phyloP scores from a whole-genome alignment of 179 eudicot genomes.

The Corrigiola litoralis region DNA sequence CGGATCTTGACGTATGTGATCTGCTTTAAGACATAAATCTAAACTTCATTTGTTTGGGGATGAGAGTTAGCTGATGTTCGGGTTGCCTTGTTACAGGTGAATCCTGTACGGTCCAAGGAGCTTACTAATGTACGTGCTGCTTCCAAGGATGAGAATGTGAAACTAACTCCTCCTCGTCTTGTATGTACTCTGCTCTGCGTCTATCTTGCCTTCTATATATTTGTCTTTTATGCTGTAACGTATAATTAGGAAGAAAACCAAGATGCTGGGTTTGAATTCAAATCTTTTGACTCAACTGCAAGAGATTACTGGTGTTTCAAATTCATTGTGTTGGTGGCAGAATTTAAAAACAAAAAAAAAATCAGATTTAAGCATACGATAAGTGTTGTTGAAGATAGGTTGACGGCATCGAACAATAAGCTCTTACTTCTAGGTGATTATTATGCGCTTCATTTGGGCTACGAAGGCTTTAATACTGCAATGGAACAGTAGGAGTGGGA shows the following conservation, averaged over 20 bases:
- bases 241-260: not conserved
- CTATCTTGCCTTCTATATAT: not conserved
- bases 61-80: slow-evolving; percentile 5
- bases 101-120: slow-evolving; percentile 81
- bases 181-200: slow-evolving; percentile 41
- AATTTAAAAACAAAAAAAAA: too few relatives aligned
- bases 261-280: not conserved
- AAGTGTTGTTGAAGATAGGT: too few relatives aligned
- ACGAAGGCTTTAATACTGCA: not conserved
- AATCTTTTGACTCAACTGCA: too few relatives aligned
- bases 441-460: not conserved
- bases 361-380: too few relatives aligned
- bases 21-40: not conserved
- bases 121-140: slow-evolving; percentile 78
- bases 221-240: not conserved
- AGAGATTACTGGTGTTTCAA: too few relatives aligned
- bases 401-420: too few relatives aligned
- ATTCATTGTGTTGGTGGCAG: too few relatives aligned
- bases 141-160: slow-evolving; percentile 82
- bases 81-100: slow-evolving; percentile 45
- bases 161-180: slow-evolving; percentile 83
- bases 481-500: too few relatives aligned
- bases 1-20: slow-evolving; percentile 89
- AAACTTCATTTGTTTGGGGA: not conserved
- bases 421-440: not conserved